Evolutionary conservation across 192 early-diverging fungal genomes (phyloP).

Genomic region (Phycomyces nitens): DNA sequence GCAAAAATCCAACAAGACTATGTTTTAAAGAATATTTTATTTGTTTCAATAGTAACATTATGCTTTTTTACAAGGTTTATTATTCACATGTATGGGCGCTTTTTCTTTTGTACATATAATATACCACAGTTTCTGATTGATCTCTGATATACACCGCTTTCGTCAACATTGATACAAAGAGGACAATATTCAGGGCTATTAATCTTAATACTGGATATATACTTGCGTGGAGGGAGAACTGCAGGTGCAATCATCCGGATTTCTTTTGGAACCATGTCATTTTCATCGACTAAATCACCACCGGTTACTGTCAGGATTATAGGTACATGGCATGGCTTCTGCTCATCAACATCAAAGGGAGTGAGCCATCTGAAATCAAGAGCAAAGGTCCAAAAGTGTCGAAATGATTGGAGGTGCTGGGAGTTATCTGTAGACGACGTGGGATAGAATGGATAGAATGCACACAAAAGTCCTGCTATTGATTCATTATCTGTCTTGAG

Average conservation of each 20-base stretch:
- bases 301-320: slow-evolving; percentile 43
- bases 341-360: slow-evolving; percentile 58
- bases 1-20: no score
- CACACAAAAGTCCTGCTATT: slow-evolving; percentile 63
- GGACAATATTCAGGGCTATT: slow-evolving; percentile 57
- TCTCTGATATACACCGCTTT: not conserved
- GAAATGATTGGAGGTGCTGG: slow-evolving; percentile 68
- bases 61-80: no score
- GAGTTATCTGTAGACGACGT: slow-evolving; percentile 52
- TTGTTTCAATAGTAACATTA: no score
- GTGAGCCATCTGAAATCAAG: slow-evolving; percentile 66
- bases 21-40: no score
- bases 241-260: slow-evolving; percentile 53
- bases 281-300: slow-evolving; percentile 10
- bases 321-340: slow-evolving; percentile 52
- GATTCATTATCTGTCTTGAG: slow-evolving; percentile 60
- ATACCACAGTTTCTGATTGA: not conserved
- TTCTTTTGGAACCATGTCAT: slow-evolving; percentile 1
- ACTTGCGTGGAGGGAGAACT: slow-evolving; percentile 52
- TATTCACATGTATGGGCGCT: no score
- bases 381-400: slow-evolving; percentile 81
- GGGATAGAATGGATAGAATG: slow-evolving; percentile 68
- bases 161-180: slow-evolving; percentile 28
- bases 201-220: slow-evolving; percentile 51
- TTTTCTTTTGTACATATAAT: slow-evolving; percentile 3